Conservation (phyloP, 768 basidiomycete species). For the Mycena rebaudengoi region DNA sequence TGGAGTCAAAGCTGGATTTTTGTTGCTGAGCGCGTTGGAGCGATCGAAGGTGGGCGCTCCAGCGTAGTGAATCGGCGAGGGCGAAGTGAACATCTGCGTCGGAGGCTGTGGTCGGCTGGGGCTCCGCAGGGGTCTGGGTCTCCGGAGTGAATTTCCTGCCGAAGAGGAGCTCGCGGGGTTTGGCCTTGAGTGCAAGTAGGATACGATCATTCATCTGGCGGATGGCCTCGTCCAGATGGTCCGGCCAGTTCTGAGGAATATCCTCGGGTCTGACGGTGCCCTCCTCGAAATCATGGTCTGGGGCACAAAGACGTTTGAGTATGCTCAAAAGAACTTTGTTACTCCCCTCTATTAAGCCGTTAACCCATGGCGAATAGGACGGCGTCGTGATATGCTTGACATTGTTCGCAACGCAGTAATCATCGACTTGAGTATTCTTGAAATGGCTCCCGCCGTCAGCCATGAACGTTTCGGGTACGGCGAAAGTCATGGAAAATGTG, state of each 20-base stretch:
- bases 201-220: constrained; percentile 32
- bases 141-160: constrained; percentile 35
- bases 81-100: constrained; percentile 29
- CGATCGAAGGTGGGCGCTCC: constrained; percentile 23
- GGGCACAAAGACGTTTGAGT: constrained; percentile 34
- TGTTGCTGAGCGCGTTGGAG: constrained; percentile 24
- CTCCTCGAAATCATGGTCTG: constrained; percentile 29
- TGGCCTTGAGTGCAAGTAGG: constrained; percentile 25
- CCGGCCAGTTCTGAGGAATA: constrained; percentile 34
- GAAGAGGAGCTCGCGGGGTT: constrained; percentile 41
- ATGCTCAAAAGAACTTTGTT: constrained; percentile 25
- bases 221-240: constrained; percentile 30
- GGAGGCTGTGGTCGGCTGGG: background rate
- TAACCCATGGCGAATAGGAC: constrained; percentile 25
- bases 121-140: background rate
- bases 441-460: constrained; percentile 39
- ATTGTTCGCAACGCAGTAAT: constrained; percentile 20
- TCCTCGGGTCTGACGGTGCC: constrained; percentile 11
- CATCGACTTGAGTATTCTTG: constrained; percentile 22
- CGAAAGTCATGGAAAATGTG: constrained; percentile 28
- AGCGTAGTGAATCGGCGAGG: constrained; percentile 28
- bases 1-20: constrained; percentile 31
- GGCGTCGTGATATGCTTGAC: constrained; percentile 27
- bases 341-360: constrained; percentile 32
- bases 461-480: constrained; percentile 10